A percentile compares a stretch with the other conserved stretches of the same genome.
These are phyloP conservation scores for Nakazawaea siamensis DNA, from an alignment of 805 yeast genomes.

Conservation along the genomic window DNA sequence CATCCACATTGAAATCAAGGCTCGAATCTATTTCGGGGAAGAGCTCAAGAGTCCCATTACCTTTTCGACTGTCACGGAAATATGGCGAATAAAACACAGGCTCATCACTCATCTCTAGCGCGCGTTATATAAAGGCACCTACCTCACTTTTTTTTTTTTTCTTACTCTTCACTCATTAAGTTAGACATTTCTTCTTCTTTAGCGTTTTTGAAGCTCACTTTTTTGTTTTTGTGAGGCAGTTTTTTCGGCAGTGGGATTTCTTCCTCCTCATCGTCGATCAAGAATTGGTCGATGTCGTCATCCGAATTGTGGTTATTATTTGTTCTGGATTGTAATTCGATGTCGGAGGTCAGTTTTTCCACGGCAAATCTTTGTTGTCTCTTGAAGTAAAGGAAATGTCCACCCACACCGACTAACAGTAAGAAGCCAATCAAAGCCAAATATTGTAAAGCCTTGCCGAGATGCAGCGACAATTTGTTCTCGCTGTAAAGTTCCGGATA, in stretches of 20 bases:
- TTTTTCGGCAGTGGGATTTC: background rate
- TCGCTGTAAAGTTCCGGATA: constrained; percentile 4
- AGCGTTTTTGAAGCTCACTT: constrained; percentile 6
- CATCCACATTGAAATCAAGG: constrained; percentile 7
- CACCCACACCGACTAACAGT: background rate
- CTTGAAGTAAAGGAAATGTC: constrained; percentile 3
- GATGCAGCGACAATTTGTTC: background rate
- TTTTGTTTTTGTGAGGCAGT: constrained; percentile 1
- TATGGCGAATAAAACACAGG: constrained; percentile 6
- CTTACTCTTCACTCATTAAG: constrained; percentile 1
- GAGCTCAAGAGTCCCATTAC: background rate
- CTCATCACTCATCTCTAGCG: too few relatives aligned
- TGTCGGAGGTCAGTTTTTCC: constrained; percentile 1
- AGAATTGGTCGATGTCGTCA: constrained; percentile 5
- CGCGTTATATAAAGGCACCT: too few relatives aligned
- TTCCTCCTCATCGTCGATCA: constrained; percentile 6
- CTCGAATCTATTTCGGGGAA: constrained; percentile 7
- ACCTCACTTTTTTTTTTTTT: background rate
- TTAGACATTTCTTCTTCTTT: constrained; percentile 5
- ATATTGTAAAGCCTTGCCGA: background rate
- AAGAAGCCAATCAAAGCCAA: background rate
- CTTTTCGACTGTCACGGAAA: background rate
- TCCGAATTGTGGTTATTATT: background rate
- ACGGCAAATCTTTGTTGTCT: background rate
- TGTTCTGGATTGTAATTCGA: constrained; percentile 4